Evolutionary conservation across 345 rosid genomes (phyloP), one percentile per base, ranked within the genome.

Genomic region (Punica granatum): DNA sequence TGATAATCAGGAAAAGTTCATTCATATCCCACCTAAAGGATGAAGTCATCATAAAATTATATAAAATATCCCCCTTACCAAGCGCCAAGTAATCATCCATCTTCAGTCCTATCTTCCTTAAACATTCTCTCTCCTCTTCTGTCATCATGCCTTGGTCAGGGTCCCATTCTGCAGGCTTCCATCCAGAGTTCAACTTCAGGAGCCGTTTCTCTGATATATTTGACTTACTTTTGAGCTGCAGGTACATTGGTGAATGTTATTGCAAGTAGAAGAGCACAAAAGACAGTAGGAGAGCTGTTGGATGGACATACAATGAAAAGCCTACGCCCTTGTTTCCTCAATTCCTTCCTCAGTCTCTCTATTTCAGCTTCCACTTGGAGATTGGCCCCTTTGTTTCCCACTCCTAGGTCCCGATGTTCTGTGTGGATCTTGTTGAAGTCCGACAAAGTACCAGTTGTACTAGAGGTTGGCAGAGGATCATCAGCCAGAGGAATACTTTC

Each of bases 51-150:
- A 63, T 36, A 63, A n/a, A n/a, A 18, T n/a, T 34, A 37, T 37
- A 37, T 19, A 41, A 25, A 31, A 25, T 7, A 23, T 6, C n/a
- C 76, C 67, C 65, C 82, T 60, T 73, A 87, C 97, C 97, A 69
- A 91, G 96, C 67, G 84, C 78, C 63, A 91, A 81, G 78, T 68
- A 70, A 69, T 87, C 70, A n/a, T 64, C 77, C 86, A 89, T 79
- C 82, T 81, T 87, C 73, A 87, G 75, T 66, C 88, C 97, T 18
- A 91, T 80, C 78, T 79, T 86, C 71, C 78, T 79, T 34, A 91
- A 82, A 81, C 90, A 82, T 75, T 79, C 88, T 76, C 90, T 83
- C 76, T 91, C 97, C 79, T 91, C 97, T 60, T 78, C 79, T 39
- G 93, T 84, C 69, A 91, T 65, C 72, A 86, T 77, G 76, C 86